Conservation (phyloP, 768 basidiomycete genomes). For the Xerocomellus intermedius region DNA sequence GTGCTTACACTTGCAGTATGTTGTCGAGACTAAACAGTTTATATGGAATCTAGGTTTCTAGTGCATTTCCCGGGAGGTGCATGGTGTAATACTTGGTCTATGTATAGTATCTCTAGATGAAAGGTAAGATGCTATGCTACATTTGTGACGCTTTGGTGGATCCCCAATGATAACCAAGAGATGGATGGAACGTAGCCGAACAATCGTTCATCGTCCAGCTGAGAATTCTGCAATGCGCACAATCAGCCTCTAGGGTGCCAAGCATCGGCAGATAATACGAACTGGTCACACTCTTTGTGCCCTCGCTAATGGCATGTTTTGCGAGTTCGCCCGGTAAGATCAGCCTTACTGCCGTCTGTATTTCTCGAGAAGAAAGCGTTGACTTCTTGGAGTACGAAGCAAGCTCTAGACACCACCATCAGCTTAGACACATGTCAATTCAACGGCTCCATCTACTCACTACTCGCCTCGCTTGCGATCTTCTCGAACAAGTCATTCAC, state of each 20-base stretch:
- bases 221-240: conserved; percentile 25
- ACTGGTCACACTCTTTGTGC: conserved; percentile 61
- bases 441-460: conserved; percentile 27
- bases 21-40: not conserved
- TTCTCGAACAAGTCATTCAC: conserved; percentile 64
- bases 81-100: not conserved
- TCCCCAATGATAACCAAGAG: not conserved
- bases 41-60: conserved; percentile 23
- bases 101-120: conserved; percentile 19
- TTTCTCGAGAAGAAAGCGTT: conserved; percentile 71
- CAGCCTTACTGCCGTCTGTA: conserved; percentile 67
- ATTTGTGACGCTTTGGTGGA: not conserved
- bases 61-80: not conserved
- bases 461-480: conserved; percentile 52
- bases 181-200: not conserved
- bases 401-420: conserved; percentile 40
- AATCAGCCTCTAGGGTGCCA: not conserved
- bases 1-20: conserved; percentile 14
- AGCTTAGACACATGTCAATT: not conserved
- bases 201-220: conserved; percentile 11
- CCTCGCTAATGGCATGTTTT: conserved; percentile 76
- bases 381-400: conserved; percentile 71
- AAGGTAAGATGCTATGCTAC: conserved; percentile 25
- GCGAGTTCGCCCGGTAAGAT: conserved; percentile 72
- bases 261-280: conserved; percentile 2